Percentiles rank a stretch among this genome's conserved stretches.
These are phyloP conservation scores for Pleodorina starrii DNA, from an alignment of 139 green algal species.

Conservation along the genomic window DNA sequence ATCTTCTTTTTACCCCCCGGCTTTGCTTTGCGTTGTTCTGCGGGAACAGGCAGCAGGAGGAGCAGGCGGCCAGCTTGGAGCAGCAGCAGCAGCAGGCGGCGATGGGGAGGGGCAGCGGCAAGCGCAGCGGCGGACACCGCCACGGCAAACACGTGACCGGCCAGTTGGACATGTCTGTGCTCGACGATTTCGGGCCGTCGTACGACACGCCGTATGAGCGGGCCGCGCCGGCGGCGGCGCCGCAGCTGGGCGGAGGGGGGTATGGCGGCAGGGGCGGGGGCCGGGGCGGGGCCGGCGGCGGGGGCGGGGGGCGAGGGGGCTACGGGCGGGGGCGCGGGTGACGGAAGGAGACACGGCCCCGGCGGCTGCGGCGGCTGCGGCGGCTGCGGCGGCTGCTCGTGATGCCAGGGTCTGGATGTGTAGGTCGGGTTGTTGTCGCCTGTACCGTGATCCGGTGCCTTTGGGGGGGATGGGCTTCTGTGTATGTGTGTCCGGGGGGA, in stretches of 20 bases:
- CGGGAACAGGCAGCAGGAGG: conserved; percentile 47
- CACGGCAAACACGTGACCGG: conserved; percentile 11
- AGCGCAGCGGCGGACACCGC: background rate
- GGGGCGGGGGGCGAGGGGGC: background rate
- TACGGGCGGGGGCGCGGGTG: conserved; percentile 12
- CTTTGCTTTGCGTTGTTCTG: too few relatives aligned
- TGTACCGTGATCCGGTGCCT: too few relatives aligned
- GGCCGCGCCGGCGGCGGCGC: background rate
- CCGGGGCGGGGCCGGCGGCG: background rate
- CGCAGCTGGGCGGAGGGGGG: background rate
- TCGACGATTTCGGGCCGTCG: conserved; percentile 2
- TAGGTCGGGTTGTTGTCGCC: too few relatives aligned
- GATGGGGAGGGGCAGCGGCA: background rate
- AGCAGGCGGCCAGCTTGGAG: background rate
- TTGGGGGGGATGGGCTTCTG: too few relatives aligned
- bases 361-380: too few relatives aligned
- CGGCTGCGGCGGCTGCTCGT: too few relatives aligned
- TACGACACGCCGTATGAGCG: conserved; percentile 13
- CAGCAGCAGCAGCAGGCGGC: background rate
- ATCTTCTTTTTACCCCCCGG: too few relatives aligned
- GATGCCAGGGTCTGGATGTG: too few relatives aligned
- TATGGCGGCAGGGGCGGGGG: background rate
- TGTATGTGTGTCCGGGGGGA: too few relatives aligned
- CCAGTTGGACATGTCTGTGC: conserved; percentile 38
- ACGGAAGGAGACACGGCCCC: too few relatives aligned